Evolutionary conservation across 148 eudicot genomes (phyloP).

Genomic region (Cornus suecica): DNA sequence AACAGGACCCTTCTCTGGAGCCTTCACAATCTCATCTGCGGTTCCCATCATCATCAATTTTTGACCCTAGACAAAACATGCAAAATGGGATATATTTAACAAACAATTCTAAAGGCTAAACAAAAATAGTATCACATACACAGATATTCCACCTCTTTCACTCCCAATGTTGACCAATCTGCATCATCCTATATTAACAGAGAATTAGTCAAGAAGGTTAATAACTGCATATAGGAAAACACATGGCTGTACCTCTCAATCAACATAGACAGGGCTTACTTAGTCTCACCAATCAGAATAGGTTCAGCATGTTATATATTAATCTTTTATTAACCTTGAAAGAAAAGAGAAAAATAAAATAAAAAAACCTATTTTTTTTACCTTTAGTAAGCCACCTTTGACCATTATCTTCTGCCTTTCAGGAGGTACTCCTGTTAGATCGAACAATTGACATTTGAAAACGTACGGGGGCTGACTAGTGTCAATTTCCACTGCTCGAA

Average conservation of each 20-base stretch:
- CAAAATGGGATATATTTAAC: not conserved
- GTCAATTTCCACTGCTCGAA: slow-evolving; percentile 80
- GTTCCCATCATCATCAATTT: slow-evolving; percentile 99
- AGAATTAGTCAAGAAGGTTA: slow-evolving; percentile 10
- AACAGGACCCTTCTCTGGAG: slow-evolving; percentile 91
- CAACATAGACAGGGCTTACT: not conserved
- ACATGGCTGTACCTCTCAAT: not conserved
- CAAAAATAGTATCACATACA: slow-evolving; percentile 6
- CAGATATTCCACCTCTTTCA: slow-evolving; percentile 67
- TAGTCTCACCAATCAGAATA: not conserved
- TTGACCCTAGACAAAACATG: slow-evolving; percentile 64
- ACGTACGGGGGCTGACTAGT: slow-evolving; percentile 82
- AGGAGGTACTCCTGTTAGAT: slow-evolving; percentile 96
- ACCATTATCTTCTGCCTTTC: slow-evolving; percentile 99
- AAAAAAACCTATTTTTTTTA: slow-evolving; percentile 24
- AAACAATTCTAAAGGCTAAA: slow-evolving; percentile 10
- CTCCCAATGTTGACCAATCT: slow-evolving; percentile 83
- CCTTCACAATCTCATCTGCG: slow-evolving; percentile 95
- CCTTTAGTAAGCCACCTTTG: slow-evolving; percentile 96
- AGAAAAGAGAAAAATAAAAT: no score
- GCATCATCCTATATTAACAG: slow-evolving; percentile 74
- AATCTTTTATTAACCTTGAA: not conserved
- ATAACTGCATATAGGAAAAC: slow-evolving; percentile 3
- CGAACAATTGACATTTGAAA: slow-evolving; percentile 85
- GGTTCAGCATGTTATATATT: not conserved